A percentile compares a stretch with the other conserved stretches of the same genome.
Conservation (phyloP, 1,139 yeast species). For the Kurtzmaniella quercitrusa region DNA sequence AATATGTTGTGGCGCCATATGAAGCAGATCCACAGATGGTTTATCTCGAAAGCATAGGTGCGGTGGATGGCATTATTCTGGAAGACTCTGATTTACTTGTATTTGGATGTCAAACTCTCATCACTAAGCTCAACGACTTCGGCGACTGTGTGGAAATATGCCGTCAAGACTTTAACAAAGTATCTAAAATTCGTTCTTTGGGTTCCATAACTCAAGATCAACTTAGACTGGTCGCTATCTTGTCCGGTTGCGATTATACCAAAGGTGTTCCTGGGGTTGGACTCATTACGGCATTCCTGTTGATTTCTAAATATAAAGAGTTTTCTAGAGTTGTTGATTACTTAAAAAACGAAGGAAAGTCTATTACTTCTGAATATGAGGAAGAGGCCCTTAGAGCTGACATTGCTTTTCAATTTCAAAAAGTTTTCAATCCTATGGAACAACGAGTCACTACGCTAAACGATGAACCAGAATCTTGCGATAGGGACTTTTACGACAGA, state of each 20-base stretch:
- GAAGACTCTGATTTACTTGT: conserved; percentile 93
- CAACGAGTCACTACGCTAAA: conserved; percentile 53
- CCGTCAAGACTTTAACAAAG: conserved; percentile 47
- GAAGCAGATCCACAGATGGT: conserved; percentile 99
- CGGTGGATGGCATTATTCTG: conserved; percentile 81
- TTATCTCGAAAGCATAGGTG: conserved; percentile 68
- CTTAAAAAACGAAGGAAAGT: conserved; percentile 61
- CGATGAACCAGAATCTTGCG: conserved; percentile 45
- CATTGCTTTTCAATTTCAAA: conserved; percentile 78
- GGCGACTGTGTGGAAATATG: conserved; percentile 73
- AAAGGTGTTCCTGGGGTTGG: conserved; percentile 84
- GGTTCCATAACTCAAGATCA: conserved; percentile 50
- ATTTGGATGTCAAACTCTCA: conserved; percentile 74
- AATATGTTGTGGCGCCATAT: conserved; percentile 91
- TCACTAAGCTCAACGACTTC: conserved; percentile 77
- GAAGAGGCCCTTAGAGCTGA: conserved; percentile 64
- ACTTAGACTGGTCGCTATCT: conserved; percentile 72
- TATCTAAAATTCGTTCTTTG: conserved; percentile 44
- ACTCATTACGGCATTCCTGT: conserved; percentile 65
- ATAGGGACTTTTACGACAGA: conserved; percentile 38
- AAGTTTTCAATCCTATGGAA: conserved; percentile 70
- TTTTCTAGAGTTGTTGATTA: conserved; percentile 56
- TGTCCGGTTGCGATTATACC: conserved; percentile 96
- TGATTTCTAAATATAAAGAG: conserved; percentile 49
- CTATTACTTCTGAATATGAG: conserved; percentile 55